Conservation (phyloP, 2,329 filamentous ascomycete species). For the Dichotomopilus funicola region DNA sequence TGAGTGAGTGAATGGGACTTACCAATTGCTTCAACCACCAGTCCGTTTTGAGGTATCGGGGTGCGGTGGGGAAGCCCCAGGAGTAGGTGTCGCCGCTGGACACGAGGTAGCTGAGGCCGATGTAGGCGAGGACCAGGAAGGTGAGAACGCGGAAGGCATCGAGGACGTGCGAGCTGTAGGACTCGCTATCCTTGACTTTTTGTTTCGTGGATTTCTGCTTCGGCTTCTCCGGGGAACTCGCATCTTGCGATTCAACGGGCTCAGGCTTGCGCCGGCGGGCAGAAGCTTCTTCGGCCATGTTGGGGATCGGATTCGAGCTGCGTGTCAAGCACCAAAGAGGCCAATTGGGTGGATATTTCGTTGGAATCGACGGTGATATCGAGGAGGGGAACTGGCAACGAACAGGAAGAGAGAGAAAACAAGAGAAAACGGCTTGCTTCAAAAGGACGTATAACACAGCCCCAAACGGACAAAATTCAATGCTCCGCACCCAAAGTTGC, state of each 20-base stretch:
- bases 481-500: slow-evolving; percentile 7
- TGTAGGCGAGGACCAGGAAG: slow-evolving; percentile 60
- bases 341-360: neutral
- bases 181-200: slow-evolving; percentile 57
- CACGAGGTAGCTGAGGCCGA: slow-evolving; percentile 68
- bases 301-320: too few species aligned
- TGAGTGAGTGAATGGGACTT: slow-evolving; percentile 31
- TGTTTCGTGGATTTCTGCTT: slow-evolving; percentile 21
- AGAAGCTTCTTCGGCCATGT: slow-evolving; percentile 18
- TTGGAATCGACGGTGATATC: neutral
- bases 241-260: slow-evolving; percentile 13
- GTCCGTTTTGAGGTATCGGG: slow-evolving; percentile 54
- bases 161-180: slow-evolving; percentile 37
- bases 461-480: neutral
- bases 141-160: slow-evolving; percentile 64
- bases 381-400: neutral
- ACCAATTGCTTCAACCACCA: slow-evolving; percentile 58
- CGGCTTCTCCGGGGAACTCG: slow-evolving; percentile 17
- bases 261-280: slow-evolving; percentile 25
- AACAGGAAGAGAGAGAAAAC: neutral
- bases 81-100: slow-evolving; percentile 63
- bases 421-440: neutral
- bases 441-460: neutral
- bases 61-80: slow-evolving; percentile 57
- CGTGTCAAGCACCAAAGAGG: too few species aligned